Evolutionary conservation across 164 flowering plant genomes (phyloP).

Genomic region (Umbellularia californica): DNA sequence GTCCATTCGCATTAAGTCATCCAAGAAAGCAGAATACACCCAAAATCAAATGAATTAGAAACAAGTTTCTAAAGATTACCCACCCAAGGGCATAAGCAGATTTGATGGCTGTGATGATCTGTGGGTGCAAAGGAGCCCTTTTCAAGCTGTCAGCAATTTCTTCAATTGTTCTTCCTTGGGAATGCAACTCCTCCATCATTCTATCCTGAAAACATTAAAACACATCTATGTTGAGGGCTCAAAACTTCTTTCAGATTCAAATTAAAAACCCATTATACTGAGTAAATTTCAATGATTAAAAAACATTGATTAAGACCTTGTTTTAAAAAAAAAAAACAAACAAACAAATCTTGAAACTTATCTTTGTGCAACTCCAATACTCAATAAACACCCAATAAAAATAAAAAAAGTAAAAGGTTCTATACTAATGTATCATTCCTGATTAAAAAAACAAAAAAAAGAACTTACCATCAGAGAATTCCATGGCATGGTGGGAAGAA

Average conservation of each 20-base stretch:
- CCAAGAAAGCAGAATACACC: background rate
- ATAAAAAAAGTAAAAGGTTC: background rate
- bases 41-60: background rate
- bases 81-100: constrained; percentile 68
- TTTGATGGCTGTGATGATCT: constrained; percentile 46
- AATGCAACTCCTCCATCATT: constrained; percentile 61
- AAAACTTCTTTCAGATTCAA: too few species aligned
- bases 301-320: too few species aligned
- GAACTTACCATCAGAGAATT: constrained; percentile 64
- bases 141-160: constrained; percentile 61
- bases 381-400: background rate
- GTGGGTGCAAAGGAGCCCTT: constrained; percentile 44
- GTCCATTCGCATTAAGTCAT: background rate
- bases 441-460: background rate
- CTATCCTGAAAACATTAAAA: constrained; percentile 42
- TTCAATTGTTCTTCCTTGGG: constrained; percentile 46
- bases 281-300: too few species aligned
- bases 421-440: background rate
- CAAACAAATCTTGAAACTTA: too few species aligned
- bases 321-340: too few species aligned
- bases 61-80: constrained; percentile 24
- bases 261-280: too few species aligned
- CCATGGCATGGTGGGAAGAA: constrained; percentile 71
- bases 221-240: background rate
- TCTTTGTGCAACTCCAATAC: background rate